These are phyloP conservation scores for Candida glaebosa DNA, from an alignment of 805 yeast species.

Conservation along the genomic window DNA sequence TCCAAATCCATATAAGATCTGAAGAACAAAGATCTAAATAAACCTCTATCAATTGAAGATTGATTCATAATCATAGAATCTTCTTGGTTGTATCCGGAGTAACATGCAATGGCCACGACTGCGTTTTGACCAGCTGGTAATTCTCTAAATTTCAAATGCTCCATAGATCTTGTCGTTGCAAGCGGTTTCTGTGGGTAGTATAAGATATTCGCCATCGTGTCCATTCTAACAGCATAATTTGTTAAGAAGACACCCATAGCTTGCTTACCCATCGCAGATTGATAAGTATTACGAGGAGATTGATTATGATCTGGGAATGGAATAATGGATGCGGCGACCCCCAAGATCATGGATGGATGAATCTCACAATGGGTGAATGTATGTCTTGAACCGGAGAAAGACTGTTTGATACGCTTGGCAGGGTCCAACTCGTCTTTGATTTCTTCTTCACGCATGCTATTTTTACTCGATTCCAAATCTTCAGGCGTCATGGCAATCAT, in stretches of 20 bases:
- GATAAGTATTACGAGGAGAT: conserved; percentile 98
- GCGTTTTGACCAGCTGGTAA: conserved; percentile 99
- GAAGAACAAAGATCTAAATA: conserved; percentile 93
- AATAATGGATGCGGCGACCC: conserved; percentile 97
- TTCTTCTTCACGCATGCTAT: conserved; percentile 39
- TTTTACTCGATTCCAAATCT: conserved; percentile 71
- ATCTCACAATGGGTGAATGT: conserved; percentile 98
- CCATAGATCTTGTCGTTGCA: conserved; percentile 98
- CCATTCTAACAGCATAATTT: conserved; percentile 96
- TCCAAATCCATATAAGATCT: conserved; percentile 99
- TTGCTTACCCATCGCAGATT: conserved; percentile 99
- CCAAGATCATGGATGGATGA: conserved; percentile 97
- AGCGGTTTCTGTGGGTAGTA: conserved; percentile 98
- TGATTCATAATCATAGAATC: conserved; percentile 99
- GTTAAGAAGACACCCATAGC: conserved; percentile 99
- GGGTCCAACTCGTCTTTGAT: conserved; percentile 51
- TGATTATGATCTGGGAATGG: conserved; percentile 99
- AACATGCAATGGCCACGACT: conserved; percentile 95
- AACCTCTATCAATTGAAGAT: conserved; percentile 93
- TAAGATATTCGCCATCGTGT: conserved; percentile 96
- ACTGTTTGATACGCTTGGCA: conserved; percentile 81
- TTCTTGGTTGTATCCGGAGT: conserved; percentile 98
- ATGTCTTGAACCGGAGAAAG: conserved; percentile 49
- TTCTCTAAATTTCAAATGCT: conserved; percentile 93
- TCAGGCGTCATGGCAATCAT: conserved; percentile 99